phyloP scores from a whole-genome alignment of 805 yeast genomes.

The Metschnikowia arizonensis region DNA sequence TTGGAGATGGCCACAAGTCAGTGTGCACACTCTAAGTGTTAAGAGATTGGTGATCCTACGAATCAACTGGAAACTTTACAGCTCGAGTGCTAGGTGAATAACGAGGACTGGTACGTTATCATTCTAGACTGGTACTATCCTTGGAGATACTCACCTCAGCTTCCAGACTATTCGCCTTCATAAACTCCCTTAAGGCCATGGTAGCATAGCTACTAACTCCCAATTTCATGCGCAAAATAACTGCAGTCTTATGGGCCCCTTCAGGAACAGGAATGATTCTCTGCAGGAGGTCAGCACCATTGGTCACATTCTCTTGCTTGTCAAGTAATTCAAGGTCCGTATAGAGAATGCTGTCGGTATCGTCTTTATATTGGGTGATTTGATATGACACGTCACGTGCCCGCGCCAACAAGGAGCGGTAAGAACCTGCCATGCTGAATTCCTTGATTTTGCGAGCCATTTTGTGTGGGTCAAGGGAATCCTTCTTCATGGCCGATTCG shows the following conservation, averaged over 20 bases:
- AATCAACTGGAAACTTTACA: too few relatives aligned
- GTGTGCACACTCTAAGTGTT: too few relatives aligned
- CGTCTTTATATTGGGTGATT: constrained; percentile 55
- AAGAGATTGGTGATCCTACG: too few relatives aligned
- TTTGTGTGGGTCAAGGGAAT: constrained; percentile 75
- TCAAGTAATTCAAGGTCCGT: constrained; percentile 62
- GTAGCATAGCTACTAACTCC: constrained; percentile 94
- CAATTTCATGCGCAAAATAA: constrained; percentile 69
- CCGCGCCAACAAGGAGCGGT: constrained; percentile 66
- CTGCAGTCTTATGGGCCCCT: constrained; percentile 50
- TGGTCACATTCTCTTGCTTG: constrained; percentile 22
- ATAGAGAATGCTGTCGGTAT: constrained; percentile 67
- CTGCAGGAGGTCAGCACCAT: constrained; percentile 24
- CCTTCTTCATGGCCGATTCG: constrained; percentile 68
- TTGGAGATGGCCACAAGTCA: too few relatives aligned
- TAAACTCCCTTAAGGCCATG: constrained; percentile 90
- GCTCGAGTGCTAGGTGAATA: too few relatives aligned
- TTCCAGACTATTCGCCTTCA: constrained; percentile 54
- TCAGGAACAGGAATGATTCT: constrained; percentile 18
- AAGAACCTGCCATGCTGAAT: constrained; percentile 88
- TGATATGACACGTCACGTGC: constrained; percentile 63
- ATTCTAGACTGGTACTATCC: too few relatives aligned
- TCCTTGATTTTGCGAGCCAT: constrained; percentile 86
- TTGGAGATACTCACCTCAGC: neutral
- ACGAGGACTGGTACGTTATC: too few relatives aligned